Conservation (phyloP, 139 green algal genomes). For the Spirogloea muscicola region DNA sequence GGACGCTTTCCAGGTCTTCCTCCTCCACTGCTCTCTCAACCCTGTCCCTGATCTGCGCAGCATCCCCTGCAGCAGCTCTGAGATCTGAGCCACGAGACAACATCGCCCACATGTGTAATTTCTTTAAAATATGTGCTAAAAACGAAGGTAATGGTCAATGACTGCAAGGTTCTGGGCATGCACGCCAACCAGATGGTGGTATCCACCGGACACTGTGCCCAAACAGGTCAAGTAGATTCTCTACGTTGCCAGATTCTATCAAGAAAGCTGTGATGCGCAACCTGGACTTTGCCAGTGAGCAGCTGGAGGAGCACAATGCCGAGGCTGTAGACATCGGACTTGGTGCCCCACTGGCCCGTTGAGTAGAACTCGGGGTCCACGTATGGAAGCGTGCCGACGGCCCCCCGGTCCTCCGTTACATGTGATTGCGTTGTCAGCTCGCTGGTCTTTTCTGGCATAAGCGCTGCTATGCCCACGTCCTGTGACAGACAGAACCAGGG, state of each 20-base stretch:
- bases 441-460: not conserved
- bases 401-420: not conserved
- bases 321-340: constrained; percentile 25
- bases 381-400: constrained; percentile 18
- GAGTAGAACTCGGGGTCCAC: constrained; percentile 20
- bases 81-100: no score
- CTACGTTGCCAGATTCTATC: no score
- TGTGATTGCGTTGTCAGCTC: constrained; percentile 9
- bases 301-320: constrained; percentile 20
- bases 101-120: no score
- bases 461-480: not conserved
- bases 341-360: constrained; percentile 10
- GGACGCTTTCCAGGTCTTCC: not conserved
- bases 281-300: constrained; percentile 1
- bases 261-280: not conserved
- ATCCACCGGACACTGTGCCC: no score
- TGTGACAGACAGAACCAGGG: no score
- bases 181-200: no score
- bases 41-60: no score
- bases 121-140: no score
- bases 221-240: no score
- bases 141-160: no score
- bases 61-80: no score
- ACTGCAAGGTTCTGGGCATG: no score
- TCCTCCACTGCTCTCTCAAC: not conserved